Base-by-base conservation (phyloP, 441 rosid genomes). In the Brassica hybrid region DNA sequence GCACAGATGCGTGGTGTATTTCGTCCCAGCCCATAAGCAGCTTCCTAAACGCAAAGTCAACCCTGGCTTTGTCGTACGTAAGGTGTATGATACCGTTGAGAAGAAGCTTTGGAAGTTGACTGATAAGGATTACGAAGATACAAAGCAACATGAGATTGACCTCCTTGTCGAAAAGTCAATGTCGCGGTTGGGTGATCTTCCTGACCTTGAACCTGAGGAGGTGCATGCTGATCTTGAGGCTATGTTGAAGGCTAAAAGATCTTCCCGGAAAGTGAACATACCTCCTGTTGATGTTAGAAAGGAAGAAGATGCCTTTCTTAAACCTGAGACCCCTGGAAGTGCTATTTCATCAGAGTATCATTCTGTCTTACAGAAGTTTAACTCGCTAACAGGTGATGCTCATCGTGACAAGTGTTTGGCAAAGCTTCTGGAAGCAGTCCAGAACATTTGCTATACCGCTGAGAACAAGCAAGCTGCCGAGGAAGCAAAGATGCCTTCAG, bases 251-350 rank as follows among this genome's bases (percentile, higher is more conserved):
- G 50, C 50, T 43, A 43, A 43, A 43, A 43, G 50, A 11, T 43
- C 50, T 43, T 43, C 50, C 50, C 50, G 50, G 50, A 43, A 43
- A 43, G n/a, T 43, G 3, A 43, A 43, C 50, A 43, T 43, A 43
- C 50, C 50, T 43, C 50, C 50, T 43, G 54, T n/a, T 48, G 54
- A 48, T 48, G 90, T 91, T 80, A 78, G 91, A 27, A 87, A 90
- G 83, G 94, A 93, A 72, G 99, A 93, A 36, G 92, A 90, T 73
- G 85, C 82, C 62, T 68, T 73, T 79, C 48, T 67, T 32, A 91
- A 73, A 83, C 83, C 89, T 72, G 98, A 89, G 80, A 93, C 97
- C n/a, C 97, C 97, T 69, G 97, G 97, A 86, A 90, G 97, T 70
- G 88, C 88, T 83, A 90, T 76, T 74, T 67, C 80, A 41, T 83